These are phyloP conservation scores for Aspergillus clavatus DNA, from an alignment of 2,329 filamentous ascomycete species.

Conservation along the genomic window DNA sequence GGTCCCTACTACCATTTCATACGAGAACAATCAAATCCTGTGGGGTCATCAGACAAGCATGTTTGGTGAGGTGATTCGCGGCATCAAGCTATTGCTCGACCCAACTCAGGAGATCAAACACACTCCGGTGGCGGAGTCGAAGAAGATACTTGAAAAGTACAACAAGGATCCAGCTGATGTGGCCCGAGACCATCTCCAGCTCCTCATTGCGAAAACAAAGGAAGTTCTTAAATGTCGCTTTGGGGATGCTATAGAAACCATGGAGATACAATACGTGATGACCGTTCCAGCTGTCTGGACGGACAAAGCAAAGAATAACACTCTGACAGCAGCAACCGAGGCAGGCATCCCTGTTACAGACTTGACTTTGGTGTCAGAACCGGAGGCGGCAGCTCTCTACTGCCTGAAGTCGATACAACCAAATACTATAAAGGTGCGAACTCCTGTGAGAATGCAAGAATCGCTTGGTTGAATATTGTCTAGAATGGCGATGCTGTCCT, in stretches of 20 bases:
- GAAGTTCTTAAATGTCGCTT: constrained; percentile 9
- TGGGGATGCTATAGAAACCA: constrained; percentile 10
- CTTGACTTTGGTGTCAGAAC: constrained; percentile 21
- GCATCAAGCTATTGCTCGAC: constrained; percentile 23
- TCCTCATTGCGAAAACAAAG: constrained; percentile 5
- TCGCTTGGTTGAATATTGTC: background rate
- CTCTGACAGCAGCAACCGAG: constrained; percentile 15
- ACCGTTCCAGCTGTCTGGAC: constrained; percentile 34
- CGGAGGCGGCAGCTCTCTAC: constrained; percentile 32
- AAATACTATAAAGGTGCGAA: constrained; percentile 20
- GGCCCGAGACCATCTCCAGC: constrained; percentile 9
- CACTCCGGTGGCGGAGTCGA: constrained; percentile 1
- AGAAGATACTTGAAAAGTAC: background rate
- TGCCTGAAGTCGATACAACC: constrained; percentile 25
- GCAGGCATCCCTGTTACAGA: constrained; percentile 13
- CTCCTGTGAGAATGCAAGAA: background rate
- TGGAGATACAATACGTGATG: constrained; percentile 24
- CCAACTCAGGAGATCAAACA: constrained; percentile 7
- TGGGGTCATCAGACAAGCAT: constrained; percentile 23
- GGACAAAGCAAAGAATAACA: constrained; percentile 30
- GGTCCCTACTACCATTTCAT: constrained; percentile 16
- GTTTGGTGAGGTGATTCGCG: constrained; percentile 19
- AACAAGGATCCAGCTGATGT: constrained; percentile 2
- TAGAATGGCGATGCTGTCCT: constrained; percentile 29
- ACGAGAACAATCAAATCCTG: constrained; percentile 5